A percentile compares a stretch with the other conserved stretches of the same genome.
Conservation (phyloP, 768 basidiomycete species). For the Leucocoprinus sp. region DNA sequence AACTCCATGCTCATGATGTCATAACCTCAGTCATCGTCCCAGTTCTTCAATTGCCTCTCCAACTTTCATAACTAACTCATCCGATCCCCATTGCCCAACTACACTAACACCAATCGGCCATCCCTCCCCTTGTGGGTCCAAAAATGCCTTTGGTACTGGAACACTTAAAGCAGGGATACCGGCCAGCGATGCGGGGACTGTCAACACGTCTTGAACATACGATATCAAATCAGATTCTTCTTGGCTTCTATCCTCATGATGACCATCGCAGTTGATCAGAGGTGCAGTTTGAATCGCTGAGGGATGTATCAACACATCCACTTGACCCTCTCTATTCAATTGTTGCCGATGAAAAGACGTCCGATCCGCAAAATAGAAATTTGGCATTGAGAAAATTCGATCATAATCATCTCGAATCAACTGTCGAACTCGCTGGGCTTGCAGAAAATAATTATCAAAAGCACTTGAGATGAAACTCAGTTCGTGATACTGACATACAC, state of each 20-base stretch:
- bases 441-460: constrained; percentile 96
- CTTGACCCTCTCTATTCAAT: constrained; percentile 20
- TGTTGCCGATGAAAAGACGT: background rate
- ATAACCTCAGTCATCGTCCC: background rate
- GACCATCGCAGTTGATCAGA: constrained; percentile 28
- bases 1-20: too few species aligned
- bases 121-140: constrained; percentile 35
- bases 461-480: constrained; percentile 45
- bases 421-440: constrained; percentile 77
- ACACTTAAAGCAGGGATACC: constrained; percentile 80
- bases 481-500: background rate
- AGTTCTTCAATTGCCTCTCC: constrained; percentile 24
- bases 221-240: constrained; percentile 30
- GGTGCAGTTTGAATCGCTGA: constrained; percentile 87
- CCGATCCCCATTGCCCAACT: constrained; percentile 83
- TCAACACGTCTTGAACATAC: constrained; percentile 89
- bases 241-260: background rate
- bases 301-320: constrained; percentile 83
- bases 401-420: constrained; percentile 69
- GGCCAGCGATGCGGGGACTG: constrained; percentile 86
- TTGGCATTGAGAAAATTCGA: constrained; percentile 51
- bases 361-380: constrained; percentile 31
- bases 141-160: constrained; percentile 31
- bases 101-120: constrained; percentile 85
- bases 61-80: constrained; percentile 48